phyloP scores from a whole-genome alignment of 2,329 filamentous ascomycete genomes.

The Neonectria sp. region DNA sequence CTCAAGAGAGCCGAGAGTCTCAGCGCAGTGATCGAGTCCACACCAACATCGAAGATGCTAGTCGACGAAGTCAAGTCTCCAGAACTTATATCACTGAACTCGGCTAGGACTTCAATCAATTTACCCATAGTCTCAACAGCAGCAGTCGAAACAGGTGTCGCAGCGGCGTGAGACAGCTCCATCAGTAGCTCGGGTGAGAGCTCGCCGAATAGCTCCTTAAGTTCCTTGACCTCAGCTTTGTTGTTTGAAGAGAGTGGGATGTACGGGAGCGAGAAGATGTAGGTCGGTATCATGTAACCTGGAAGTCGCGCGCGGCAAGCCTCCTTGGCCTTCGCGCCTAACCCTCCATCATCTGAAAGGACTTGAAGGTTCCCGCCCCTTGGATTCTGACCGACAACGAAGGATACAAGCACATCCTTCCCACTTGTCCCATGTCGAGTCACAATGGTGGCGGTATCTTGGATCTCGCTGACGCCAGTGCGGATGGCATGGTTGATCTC shows the following conservation, averaged over 20 bases:
- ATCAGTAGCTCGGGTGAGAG: slow-evolving; percentile 75
- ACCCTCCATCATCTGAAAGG: slow-evolving; percentile 49
- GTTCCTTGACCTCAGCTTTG: slow-evolving; percentile 82
- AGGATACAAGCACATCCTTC: slow-evolving; percentile 88
- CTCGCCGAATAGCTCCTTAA: slow-evolving; percentile 76
- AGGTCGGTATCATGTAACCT: slow-evolving; percentile 92
- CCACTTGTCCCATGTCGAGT: slow-evolving; percentile 77
- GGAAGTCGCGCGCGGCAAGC: slow-evolving; percentile 81
- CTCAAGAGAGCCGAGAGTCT: slow-evolving; percentile 77
- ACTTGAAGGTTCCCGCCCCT: slow-evolving; percentile 37
- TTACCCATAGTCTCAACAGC: slow-evolving; percentile 57
- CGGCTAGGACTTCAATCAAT: slow-evolving; percentile 69
- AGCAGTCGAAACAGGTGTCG: slow-evolving; percentile 47
- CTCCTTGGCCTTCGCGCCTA: slow-evolving; percentile 66
- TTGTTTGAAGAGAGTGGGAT: slow-evolving; percentile 92
- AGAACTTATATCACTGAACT: slow-evolving; percentile 63
- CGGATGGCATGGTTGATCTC: slow-evolving; percentile 92
- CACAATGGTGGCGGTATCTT: slow-evolving; percentile 84
- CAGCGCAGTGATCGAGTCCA: slow-evolving; percentile 90
- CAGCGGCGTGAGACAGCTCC: slow-evolving; percentile 58
- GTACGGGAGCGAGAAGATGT: slow-evolving; percentile 78
- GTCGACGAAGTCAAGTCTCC: slow-evolving; percentile 66
- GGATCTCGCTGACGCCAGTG: slow-evolving; percentile 68
- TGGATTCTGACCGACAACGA: slow-evolving; percentile 62
- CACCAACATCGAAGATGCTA: slow-evolving; percentile 87